A percentile compares a stretch with the other conserved stretches of the same genome.
These are phyloP conservation scores for Trichosporon sp. DNA, from an alignment of 1,284 basidiomycete species.

Conservation along the genomic window DNA sequence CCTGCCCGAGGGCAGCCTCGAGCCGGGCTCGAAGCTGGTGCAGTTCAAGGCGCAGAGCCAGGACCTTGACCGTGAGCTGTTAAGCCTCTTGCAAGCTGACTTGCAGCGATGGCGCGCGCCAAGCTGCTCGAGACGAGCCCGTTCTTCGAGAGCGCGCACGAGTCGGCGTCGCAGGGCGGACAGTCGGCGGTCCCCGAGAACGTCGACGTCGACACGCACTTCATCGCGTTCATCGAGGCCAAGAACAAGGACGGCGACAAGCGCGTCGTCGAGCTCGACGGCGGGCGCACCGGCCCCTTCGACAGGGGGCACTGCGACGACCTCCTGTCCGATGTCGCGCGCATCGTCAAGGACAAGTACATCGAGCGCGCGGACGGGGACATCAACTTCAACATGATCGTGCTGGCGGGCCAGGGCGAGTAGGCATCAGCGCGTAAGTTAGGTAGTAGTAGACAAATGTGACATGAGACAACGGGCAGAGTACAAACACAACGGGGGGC, in stretches of 20 bases:
- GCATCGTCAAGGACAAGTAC: slow-evolving; percentile 63
- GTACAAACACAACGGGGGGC: background rate
- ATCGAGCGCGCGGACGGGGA: slow-evolving; percentile 51
- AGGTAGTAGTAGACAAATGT: background rate
- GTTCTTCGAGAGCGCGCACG: slow-evolving; percentile 71
- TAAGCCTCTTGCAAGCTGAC: background rate
- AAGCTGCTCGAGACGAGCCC: slow-evolving; percentile 66
- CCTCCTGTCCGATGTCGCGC: slow-evolving; percentile 68
- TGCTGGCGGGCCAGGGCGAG: slow-evolving; percentile 42
- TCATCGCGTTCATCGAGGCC: slow-evolving; percentile 74
- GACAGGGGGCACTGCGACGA: slow-evolving; percentile 64
- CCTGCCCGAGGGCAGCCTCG: slow-evolving; percentile 31
- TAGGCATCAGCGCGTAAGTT: background rate
- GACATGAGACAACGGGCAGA: background rate
- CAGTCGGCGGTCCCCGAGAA: slow-evolving; percentile 58
- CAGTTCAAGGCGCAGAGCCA: slow-evolving; percentile 43
- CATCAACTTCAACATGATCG: slow-evolving; percentile 49
- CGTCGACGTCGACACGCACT: slow-evolving; percentile 69
- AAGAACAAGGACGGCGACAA: slow-evolving; percentile 42
- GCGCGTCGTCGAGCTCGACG: slow-evolving; percentile 76
- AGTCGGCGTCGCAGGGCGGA: slow-evolving; percentile 62
- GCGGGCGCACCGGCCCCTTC: slow-evolving; percentile 64
- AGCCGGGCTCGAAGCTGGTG: slow-evolving; percentile 28
- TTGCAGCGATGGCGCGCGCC: slow-evolving; percentile 59
- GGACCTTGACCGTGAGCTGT: slow-evolving; percentile 29